Base-by-base conservation (phyloP, 73 alveolate species). In the Effrenium voratum region DNA sequence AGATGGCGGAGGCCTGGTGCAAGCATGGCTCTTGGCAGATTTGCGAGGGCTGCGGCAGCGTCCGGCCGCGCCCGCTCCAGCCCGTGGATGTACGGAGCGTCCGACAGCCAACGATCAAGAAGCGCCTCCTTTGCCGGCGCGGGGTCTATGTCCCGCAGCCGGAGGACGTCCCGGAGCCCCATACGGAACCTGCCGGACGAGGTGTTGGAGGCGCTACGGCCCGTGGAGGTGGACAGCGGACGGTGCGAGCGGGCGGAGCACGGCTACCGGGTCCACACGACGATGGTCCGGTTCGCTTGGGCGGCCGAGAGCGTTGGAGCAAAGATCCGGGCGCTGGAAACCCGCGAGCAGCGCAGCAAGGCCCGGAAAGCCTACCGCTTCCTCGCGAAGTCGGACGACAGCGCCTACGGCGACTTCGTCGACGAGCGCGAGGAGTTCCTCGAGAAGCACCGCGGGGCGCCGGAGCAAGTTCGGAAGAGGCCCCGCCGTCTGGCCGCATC, bases 271-370 rank as follows among this genome's bases (percentile, higher is more conserved):
- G 34, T 41, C 86, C 86, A 76, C 60, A 41, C 52, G 38, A 76
- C 86, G 41, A 76, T 76, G 86, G n/a, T 76, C 59, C 86, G 57
- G 57, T 57, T 76, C 22, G 32, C 86, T 6, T 41, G 86, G 86
- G 13, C 86, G 40, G 86, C 52, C 52, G 38, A 38, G 86, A 57
- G 40, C 86, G 86, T 76, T 41, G 86, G 40, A 57, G 52, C 34
- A 34, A 76, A 76, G 60, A 76, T 76, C 86, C 40, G 15, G 38
- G 86, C 52, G 59, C 38, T 76, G 57, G 60, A 38, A 5, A 32
- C 38, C 60, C 41, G 40, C 15, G 52, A 8, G 10, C 52, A 45
- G 10, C 86, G 57, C 38, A 76, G 40, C 24, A 57, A 52, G 12
- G 57, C 34, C 34, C 26, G 24, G 57, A 57, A 41, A 45, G 86